phyloP scores from a whole-genome alignment of 2,329 filamentous ascomycete genomes.

The Bipolaris gigantea region DNA sequence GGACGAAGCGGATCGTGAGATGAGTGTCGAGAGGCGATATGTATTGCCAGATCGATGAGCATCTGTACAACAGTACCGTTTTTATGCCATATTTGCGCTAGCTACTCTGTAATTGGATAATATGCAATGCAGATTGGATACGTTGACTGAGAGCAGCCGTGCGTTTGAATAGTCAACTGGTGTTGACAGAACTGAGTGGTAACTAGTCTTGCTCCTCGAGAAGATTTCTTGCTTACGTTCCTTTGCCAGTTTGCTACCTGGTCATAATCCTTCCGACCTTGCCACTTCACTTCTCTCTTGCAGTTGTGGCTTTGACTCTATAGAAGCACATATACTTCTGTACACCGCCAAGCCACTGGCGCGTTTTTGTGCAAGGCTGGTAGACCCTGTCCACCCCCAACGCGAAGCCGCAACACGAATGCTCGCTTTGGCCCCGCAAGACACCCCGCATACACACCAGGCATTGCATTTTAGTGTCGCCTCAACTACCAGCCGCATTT shows the following conservation, averaged over 20 bases:
- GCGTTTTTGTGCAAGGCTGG: background rate
- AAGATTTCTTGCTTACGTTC: background rate
- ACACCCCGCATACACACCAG: slow-evolving; percentile 1
- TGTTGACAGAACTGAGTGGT: background rate
- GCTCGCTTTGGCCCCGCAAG: slow-evolving; percentile 7
- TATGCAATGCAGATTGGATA: background rate
- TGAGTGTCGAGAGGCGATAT: slow-evolving; percentile 55
- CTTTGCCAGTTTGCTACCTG: too few species aligned
- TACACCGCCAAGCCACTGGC: slow-evolving; percentile 8
- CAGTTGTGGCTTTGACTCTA: background rate
- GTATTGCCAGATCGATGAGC: slow-evolving; percentile 45
- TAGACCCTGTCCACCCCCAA: slow-evolving; percentile 2
- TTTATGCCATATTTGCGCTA: background rate
- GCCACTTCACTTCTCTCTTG: background rate
- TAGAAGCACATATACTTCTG: background rate
- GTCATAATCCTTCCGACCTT: too few species aligned
- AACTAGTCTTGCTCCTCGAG: background rate
- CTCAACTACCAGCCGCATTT: background rate
- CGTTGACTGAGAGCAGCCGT: background rate
- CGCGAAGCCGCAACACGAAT: slow-evolving; percentile 1
- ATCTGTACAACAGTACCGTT: background rate
- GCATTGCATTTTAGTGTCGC: background rate
- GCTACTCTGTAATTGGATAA: slow-evolving; percentile 2
- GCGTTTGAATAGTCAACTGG: background rate
- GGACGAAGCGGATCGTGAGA: slow-evolving; percentile 49